Evolutionary conservation across 352 stramenopile genomes (phyloP).

Genomic region (Phytopythium oedochilum): DNA sequence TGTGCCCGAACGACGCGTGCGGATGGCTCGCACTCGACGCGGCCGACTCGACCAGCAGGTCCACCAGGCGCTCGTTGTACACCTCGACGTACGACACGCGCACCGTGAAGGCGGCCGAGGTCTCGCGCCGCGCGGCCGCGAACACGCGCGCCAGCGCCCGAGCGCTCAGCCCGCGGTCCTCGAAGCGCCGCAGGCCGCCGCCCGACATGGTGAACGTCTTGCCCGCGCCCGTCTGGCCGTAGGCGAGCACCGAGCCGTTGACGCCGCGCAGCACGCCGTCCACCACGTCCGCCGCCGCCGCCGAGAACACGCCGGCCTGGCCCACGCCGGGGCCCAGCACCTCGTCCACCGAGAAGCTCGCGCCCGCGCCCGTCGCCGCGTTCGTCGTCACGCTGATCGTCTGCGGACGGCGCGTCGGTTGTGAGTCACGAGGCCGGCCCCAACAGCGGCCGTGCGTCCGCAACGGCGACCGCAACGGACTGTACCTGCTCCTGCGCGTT

Average conservation of each 20-base stretch:
- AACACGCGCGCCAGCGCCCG: conserved; percentile 56
- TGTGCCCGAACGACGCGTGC: conserved; percentile 13
- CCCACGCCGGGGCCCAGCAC: conserved; percentile 35
- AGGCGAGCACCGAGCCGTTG: conserved; percentile 75
- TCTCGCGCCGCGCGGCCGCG: not conserved
- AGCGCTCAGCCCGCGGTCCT: conserved; percentile 58
- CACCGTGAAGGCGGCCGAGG: conserved; percentile 14
- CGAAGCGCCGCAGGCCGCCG: conserved; percentile 32
- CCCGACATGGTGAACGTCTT: conserved; percentile 77
- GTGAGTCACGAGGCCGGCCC: too few relatives aligned
- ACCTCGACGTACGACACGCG: conserved; percentile 85
- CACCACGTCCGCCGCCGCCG: conserved; percentile 40
- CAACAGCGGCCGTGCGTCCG: too few relatives aligned
- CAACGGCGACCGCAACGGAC: too few relatives aligned
- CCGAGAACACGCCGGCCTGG: conserved; percentile 49
- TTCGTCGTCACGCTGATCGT: conserved; percentile 66
- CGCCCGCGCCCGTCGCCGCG: conserved; percentile 33
- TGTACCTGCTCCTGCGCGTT: conserved; percentile 41
- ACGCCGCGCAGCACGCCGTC: conserved; percentile 61
- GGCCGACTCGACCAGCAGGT: conserved; percentile 55
- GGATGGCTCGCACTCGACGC: conserved; percentile 1
- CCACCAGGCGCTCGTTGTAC: conserved; percentile 88
- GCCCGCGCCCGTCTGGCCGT: conserved; percentile 68
- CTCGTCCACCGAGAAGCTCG: conserved; percentile 66
- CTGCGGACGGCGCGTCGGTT: conserved; percentile 7